Evolutionary conservation across 2,329 filamentous ascomycete genomes (phyloP).

Genomic region (Thelonectria olida): DNA sequence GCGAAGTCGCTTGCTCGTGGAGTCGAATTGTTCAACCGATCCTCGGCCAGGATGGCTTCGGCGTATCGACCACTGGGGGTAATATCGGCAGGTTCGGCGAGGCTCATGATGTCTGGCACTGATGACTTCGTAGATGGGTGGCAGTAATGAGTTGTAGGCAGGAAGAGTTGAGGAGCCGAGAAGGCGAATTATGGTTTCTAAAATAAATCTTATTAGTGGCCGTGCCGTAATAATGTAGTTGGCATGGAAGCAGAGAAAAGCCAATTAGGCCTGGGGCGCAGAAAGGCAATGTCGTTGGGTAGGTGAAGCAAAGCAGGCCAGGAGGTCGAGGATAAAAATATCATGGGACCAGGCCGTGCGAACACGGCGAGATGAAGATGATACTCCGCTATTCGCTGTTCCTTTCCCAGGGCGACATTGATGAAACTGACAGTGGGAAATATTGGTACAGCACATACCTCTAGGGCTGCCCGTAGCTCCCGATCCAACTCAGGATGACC

Average conservation of each 20-base stretch:
- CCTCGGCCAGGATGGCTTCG: conserved; percentile 37
- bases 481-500: conserved; percentile 38
- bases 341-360: conserved; percentile 29
- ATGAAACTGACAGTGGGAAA: conserved; percentile 25
- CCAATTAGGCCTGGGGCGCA: conserved; percentile 1
- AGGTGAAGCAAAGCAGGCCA: conserved; percentile 11
- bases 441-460: conserved; percentile 39
- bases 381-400: conserved; percentile 24
- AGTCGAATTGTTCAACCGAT: conserved; percentile 43
- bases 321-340: conserved; percentile 15
- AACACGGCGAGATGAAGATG: conserved; percentile 26
- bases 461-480: conserved; percentile 37
- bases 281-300: conserved; percentile 1
- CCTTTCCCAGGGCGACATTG: conserved; percentile 37
- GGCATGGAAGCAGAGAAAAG: conserved; percentile 9
- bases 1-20: conserved; percentile 55
- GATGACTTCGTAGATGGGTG: conserved; percentile 2
- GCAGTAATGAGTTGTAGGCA: conserved; percentile 3
- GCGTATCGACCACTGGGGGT: conserved; percentile 29
- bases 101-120: conserved; percentile 38
- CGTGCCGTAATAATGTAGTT: conserved; percentile 13
- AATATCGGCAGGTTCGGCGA: conserved; percentile 39
- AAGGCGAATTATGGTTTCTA: neutral
- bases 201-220: conserved; percentile 4
- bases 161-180: neutral